Conservation (phyloP, 805 yeast species). For the Wickerhamomyces hampshirensis region DNA sequence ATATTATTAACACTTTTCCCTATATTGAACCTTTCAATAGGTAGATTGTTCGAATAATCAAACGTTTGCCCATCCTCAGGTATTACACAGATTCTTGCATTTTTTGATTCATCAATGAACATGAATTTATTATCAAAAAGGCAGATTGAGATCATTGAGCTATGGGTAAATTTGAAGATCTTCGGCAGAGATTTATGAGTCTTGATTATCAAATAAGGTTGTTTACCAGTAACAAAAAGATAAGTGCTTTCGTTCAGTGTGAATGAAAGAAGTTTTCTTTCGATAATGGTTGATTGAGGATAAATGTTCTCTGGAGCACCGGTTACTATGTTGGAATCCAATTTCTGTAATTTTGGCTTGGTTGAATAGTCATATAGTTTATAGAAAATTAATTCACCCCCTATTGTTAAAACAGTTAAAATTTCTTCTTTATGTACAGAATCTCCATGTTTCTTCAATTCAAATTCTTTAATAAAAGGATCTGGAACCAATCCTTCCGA, state of each 20-base stretch:
- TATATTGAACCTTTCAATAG: constrained; percentile 46
- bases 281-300: constrained; percentile 54
- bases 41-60: constrained; percentile 57
- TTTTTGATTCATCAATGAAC: constrained; percentile 63
- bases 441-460: constrained; percentile 64
- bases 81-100: constrained; percentile 51
- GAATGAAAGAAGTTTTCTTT: constrained; percentile 58
- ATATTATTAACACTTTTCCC: constrained; percentile 63
- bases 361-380: constrained; percentile 49
- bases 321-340: constrained; percentile 42
- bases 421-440: constrained; percentile 49
- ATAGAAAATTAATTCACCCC: constrained; percentile 74
- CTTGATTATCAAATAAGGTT: constrained; percentile 66
- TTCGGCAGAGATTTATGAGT: constrained; percentile 59
- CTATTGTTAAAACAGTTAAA: constrained; percentile 67
- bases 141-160: constrained; percentile 64
- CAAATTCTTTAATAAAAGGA: constrained; percentile 67
- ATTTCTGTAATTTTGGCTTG: constrained; percentile 40
- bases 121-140: constrained; percentile 45
- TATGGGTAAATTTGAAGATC: constrained; percentile 59
- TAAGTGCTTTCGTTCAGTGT: constrained; percentile 54
- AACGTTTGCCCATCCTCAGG: constrained; percentile 31
- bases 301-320: constrained; percentile 83
- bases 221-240: constrained; percentile 69
- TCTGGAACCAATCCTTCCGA: constrained; percentile 49